Percentiles rank a stretch among this genome's conserved stretches.
phyloP scores from a whole-genome alignment of 345 rosid genomes.

The Murraya paniculata region DNA sequence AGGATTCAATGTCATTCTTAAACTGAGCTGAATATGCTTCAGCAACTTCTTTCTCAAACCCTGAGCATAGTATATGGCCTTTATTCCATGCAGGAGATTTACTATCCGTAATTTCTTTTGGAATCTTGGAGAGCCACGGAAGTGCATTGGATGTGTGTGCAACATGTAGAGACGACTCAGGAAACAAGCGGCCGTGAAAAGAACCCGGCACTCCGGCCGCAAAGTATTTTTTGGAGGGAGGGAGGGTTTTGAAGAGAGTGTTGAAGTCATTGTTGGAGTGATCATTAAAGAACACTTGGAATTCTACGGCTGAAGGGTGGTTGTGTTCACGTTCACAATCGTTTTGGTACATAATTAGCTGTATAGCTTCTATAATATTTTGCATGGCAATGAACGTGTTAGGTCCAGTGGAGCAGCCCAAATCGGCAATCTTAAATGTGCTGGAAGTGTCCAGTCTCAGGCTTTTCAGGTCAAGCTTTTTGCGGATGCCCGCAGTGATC shows the following conservation, averaged over 20 bases:
- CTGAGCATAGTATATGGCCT: background rate
- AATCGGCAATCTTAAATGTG: slow-evolving; percentile 1
- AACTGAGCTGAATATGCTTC: background rate
- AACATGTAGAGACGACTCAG: background rate
- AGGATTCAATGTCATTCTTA: background rate
- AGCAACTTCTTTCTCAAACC: background rate
- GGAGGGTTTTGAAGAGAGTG: slow-evolving; percentile 11
- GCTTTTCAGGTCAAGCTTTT: slow-evolving; percentile 15
- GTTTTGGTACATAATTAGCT: background rate
- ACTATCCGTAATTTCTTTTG: background rate
- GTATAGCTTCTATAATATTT: background rate
- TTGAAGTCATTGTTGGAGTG: slow-evolving; percentile 19
- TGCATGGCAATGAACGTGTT: background rate
- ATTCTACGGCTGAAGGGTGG: background rate
- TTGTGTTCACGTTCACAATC: no score
- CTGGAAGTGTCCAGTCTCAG: background rate
- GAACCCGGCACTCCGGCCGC: slow-evolving; percentile 10
- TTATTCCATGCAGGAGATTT: slow-evolving; percentile 5
- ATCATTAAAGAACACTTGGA: slow-evolving; percentile 13
- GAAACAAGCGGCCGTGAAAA: slow-evolving; percentile 10
- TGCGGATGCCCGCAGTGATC: slow-evolving; percentile 13
- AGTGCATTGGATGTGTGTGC: background rate
- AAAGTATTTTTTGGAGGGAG: background rate
- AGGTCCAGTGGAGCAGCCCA: background rate
- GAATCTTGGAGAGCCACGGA: slow-evolving; percentile 2